Evolutionary conservation across 306 rosid species (phyloP).

Genomic region (Crotalaria pallida): DNA sequence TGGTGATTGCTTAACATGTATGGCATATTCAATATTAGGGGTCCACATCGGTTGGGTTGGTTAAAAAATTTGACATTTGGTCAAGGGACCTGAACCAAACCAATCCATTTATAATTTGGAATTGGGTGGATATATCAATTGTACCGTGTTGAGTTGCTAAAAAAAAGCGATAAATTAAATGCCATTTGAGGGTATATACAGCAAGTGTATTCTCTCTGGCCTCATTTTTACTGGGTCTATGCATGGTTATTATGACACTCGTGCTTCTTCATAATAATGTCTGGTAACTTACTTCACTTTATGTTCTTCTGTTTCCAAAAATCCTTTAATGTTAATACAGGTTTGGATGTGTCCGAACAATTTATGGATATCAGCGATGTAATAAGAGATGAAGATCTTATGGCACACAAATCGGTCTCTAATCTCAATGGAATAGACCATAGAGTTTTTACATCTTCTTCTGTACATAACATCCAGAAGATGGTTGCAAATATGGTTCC

Average conservation of each 20-base stretch:
- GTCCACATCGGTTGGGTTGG: too few relatives aligned
- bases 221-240: not conserved
- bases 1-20: constrained; percentile 3
- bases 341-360: constrained; percentile 89
- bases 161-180: too few relatives aligned
- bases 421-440: constrained; percentile 59
- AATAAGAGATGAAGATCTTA: constrained; percentile 94
- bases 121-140: too few relatives aligned
- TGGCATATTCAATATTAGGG: not conserved
- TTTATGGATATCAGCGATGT: constrained; percentile 97
- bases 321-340: constrained; percentile 41
- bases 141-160: too few relatives aligned
- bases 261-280: not conserved
- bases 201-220: not conserved
- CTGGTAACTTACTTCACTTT: constrained; percentile 1
- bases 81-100: too few relatives aligned
- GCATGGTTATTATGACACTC: not conserved
- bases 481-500: constrained; percentile 94
- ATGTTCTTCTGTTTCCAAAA: constrained; percentile 10
- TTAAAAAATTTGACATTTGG: too few relatives aligned
- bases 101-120: too few relatives aligned
- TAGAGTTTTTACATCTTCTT: constrained; percentile 59
- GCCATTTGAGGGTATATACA: not conserved
- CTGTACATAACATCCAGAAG: constrained; percentile 74
- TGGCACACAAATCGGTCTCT: constrained; percentile 50